Base-by-base conservation (phyloP, 2,329 filamentous ascomycete genomes). In the Penicillium capsulatum region DNA sequence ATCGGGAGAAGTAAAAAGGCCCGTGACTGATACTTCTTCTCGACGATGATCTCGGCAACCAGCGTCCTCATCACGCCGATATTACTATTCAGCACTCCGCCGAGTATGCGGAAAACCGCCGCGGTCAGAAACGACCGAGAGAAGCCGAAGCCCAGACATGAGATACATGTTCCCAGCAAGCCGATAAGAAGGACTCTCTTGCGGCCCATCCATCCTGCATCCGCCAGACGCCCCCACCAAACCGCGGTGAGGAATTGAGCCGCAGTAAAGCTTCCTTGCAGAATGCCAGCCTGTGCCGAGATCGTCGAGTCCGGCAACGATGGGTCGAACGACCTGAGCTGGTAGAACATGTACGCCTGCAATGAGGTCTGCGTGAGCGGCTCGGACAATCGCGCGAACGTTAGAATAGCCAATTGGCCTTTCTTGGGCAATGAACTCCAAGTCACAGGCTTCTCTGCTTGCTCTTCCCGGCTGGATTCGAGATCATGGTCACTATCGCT, bases 311-410 rank as follows among this genome's bases (percentile, higher is more conserved):
- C 75, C 2, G 75, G 67, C 14, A 75, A 61, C 15, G 65, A 71
- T 2, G 72, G 72, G 16, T 85, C 74, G 53, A 94, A 91, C 42
- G 83, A 91, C 52, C 80, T 81, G n/a, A 95, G 76, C 62, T 92
- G 86, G 64, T 91, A 94, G 66, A 87, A 94, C 72, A 94, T 81
- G 64, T 94, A 94, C 2, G 84, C 77, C 64, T 84, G 77, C 7
- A 89, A 64, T 9, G 81, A 86, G 1, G 85, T 89, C 58, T 92
- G 85, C 0, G 86, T 84, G 24, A 94, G 69, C 3, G 88, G 88
- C 59, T 94, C 89, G 8, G 84, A 87, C 15, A 94, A 70, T 17
- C 89, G 80, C 7, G 87, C 83, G 31, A 94, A 68, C 0, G 84
- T 88, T 34, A 94, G 73, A 41, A 94, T 81, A 19, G 83, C 68